These are phyloP conservation scores for Penicillium angulare DNA, from an alignment of 495 filamentous ascomycete genomes.

Conservation along the genomic window DNA sequence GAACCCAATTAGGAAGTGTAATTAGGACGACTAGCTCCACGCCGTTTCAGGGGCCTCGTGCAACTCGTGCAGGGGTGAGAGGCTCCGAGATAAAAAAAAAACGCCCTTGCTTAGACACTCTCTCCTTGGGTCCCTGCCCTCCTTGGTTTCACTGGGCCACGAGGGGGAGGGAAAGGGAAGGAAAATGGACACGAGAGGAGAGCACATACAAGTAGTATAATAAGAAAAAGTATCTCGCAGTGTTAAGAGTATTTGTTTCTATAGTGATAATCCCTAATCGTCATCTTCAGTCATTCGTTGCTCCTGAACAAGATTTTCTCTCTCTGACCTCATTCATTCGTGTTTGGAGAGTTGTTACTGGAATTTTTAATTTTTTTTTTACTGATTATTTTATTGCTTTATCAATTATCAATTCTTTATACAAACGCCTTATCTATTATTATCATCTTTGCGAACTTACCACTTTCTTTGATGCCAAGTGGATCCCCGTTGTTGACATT, in stretches of 20 bases:
- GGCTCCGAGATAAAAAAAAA: background rate
- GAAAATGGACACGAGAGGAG: too few species aligned
- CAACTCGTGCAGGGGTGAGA: background rate
- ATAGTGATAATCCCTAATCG: background rate
- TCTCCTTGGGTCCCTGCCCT: slow-evolving; percentile 7
- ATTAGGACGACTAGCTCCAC: slow-evolving; percentile 3
- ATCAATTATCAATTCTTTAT: too few species aligned
- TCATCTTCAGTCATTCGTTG: slow-evolving; percentile 8
- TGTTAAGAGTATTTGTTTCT: background rate
- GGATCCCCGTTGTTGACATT: slow-evolving; percentile 13
- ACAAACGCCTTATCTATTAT: too few species aligned
- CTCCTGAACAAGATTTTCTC: background rate
- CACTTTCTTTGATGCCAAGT: slow-evolving; percentile 2
- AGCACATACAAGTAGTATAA: too few species aligned
- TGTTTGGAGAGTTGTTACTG: slow-evolving; percentile 2
- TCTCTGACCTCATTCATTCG: slow-evolving; percentile 1
- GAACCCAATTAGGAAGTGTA: slow-evolving; percentile 18
- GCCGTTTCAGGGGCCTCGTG: slow-evolving; percentile 21
- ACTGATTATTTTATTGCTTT: too few species aligned
- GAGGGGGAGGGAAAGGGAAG: too few species aligned
- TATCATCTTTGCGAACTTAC: too few species aligned
- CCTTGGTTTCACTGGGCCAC: background rate
- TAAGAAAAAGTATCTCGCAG: background rate
- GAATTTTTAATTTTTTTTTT: background rate
- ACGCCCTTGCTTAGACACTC: slow-evolving; percentile 3